A percentile compares a stretch with the other conserved stretches of the same genome.
Conservation (phyloP, 192 early-diverging fungal genomes). For the Coemansia sp. region DNA sequence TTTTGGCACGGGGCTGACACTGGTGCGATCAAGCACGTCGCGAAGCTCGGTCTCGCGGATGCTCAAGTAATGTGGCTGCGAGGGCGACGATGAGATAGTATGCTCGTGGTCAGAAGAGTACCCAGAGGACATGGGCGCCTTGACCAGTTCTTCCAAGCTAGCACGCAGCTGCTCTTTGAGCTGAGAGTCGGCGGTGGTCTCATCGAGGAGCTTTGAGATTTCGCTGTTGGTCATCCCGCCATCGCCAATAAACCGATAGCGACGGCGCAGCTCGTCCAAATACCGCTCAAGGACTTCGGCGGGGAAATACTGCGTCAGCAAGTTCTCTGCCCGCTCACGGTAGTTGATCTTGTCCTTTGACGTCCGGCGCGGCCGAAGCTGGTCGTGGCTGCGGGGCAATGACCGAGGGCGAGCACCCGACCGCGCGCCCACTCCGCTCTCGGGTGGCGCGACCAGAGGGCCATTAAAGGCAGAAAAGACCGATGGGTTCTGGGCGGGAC, state of each 20-base stretch:
- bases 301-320: slow-evolving; percentile 55
- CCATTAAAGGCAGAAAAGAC: slow-evolving; percentile 52
- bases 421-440: slow-evolving; percentile 14
- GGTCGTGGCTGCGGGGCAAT: slow-evolving; percentile 22
- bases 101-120: slow-evolving; percentile 47
- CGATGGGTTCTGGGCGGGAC: slow-evolving; percentile 1
- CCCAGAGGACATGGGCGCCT: slow-evolving; percentile 19
- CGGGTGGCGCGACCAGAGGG: slow-evolving; percentile 50
- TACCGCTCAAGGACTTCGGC: slow-evolving; percentile 43
- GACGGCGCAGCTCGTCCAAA: slow-evolving; percentile 53
- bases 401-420: slow-evolving; percentile 27
- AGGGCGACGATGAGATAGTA: slow-evolving; percentile 24
- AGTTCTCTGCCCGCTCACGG: slow-evolving; percentile 47
- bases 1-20: slow-evolving; percentile 51
- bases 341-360: slow-evolving; percentile 51
- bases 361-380: slow-evolving; percentile 30
- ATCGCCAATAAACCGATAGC: slow-evolving; percentile 53
- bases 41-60: slow-evolving; percentile 54
- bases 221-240: slow-evolving; percentile 50
- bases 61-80: slow-evolving; percentile 44
- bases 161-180: slow-evolving; percentile 55
- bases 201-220: slow-evolving; percentile 39
- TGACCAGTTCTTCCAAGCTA: slow-evolving; percentile 44
- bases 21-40: slow-evolving; percentile 50
- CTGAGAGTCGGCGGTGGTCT: slow-evolving; percentile 36